Evolutionary conservation across 495 filamentous ascomycete species (phyloP).

Genomic region (Extremus antarcticus): DNA sequence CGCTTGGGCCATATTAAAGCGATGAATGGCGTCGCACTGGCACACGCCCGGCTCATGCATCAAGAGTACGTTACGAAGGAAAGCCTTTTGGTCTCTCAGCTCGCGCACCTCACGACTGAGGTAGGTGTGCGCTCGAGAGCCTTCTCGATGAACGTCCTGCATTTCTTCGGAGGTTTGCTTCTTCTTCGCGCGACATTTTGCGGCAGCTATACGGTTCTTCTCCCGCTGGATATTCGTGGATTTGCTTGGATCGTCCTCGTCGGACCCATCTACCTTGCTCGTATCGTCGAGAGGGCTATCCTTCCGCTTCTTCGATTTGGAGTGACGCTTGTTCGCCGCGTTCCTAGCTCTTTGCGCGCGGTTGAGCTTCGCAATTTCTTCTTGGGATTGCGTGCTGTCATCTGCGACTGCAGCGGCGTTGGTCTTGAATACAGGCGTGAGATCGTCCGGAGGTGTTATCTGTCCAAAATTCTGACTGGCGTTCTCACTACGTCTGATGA

Average conservation of each 20-base stretch:
- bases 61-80: constrained; percentile 4
- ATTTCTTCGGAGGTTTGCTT: constrained; percentile 42
- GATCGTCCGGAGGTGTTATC: constrained; percentile 18
- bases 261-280: background rate
- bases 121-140: constrained; percentile 21
- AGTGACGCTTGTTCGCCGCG: constrained; percentile 16
- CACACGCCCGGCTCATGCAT: constrained; percentile 28
- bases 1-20: constrained; percentile 11
- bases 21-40: constrained; percentile 21
- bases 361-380: background rate
- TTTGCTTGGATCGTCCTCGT: constrained; percentile 9
- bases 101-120: constrained; percentile 34
- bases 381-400: background rate
- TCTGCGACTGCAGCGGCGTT: background rate
- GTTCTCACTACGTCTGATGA: constrained; percentile 6
- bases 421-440: background rate
- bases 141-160: constrained; percentile 18
- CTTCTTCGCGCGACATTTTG: constrained; percentile 81
- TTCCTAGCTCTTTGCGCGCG: constrained; percentile 13
- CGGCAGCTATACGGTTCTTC: constrained; percentile 72
- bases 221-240: constrained; percentile 38
- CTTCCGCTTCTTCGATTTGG: constrained; percentile 10
- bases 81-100: constrained; percentile 32
- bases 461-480: constrained; percentile 12
- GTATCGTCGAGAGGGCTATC: background rate